Evolutionary conservation across 2,329 filamentous ascomycete genomes (phyloP).

Genomic region (Pyricularia grisea): DNA sequence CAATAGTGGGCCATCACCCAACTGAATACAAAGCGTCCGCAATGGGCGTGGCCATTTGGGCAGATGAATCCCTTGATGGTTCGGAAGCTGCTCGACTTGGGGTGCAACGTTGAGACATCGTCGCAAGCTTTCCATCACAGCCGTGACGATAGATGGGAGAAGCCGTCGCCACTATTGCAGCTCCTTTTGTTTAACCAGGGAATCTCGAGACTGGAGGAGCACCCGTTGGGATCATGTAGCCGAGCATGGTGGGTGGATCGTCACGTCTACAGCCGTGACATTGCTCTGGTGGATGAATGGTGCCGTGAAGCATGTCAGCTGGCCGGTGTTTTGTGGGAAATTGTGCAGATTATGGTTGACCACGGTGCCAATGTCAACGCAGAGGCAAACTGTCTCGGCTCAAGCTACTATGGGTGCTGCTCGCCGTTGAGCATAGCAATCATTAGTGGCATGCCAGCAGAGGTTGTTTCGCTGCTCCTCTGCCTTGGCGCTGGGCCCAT

Average conservation of each 20-base stretch:
- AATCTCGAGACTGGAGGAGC: not conserved
- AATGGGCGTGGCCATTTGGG: not conserved
- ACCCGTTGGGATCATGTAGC: not conserved
- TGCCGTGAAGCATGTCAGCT: not conserved
- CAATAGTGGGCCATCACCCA: not conserved
- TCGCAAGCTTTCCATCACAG: not conserved
- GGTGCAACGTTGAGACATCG: not conserved
- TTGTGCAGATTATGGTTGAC: not conserved
- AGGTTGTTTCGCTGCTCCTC: not conserved
- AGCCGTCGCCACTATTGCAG: not conserved
- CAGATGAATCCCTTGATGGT: not conserved
- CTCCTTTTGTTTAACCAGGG: not conserved
- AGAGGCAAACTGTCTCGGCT: not conserved
- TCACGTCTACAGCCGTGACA: not conserved
- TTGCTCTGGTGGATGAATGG: not conserved
- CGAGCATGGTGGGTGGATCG: not conserved
- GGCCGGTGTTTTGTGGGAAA: not conserved
- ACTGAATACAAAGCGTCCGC: not conserved
- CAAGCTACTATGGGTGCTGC: not conserved
- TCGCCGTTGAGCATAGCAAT: not conserved
- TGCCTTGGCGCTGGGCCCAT: not conserved
- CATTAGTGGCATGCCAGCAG: not conserved
- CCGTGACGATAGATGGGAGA: not conserved
- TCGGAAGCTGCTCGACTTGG: not conserved
- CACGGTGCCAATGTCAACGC: not conserved